Base-by-base conservation (phyloP, 2,329 filamentous ascomycete genomes). In the Arachnomyces sp. region DNA sequence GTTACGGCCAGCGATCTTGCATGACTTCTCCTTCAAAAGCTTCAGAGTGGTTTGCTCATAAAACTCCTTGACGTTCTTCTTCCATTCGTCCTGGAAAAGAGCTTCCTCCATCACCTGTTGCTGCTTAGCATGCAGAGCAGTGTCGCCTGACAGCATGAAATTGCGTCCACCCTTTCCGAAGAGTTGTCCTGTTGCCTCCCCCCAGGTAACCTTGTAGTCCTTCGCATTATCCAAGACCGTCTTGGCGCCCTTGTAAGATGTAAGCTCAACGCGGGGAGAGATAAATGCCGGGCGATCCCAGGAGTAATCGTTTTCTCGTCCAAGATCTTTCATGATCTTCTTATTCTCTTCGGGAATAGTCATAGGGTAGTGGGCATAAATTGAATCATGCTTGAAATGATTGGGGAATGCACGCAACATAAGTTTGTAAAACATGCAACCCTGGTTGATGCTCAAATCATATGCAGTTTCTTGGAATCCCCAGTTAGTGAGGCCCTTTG, bases 401-500 rank as follows among this genome's bases (percentile, higher is more conserved):
- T 84, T 74, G 1, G 86, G 87, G 69, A 93, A 87, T 0, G 85
- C 84, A 4, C 82, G 76, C 28, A 86, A 69, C 57, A 89, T 82
- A 28, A 93, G 73, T 68, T 92, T 93, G 70, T 89, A 88, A 62
- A 90, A 85, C 9, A 88, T 78, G 50, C 83, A 87, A 34, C 87
- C 86, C 55, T 92, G 81, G 61, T 92, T 84, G 48, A 90, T 64
- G 43, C 74, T 77, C 15, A 80, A 64, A 50, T 93, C 84, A 41
- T 82, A 86, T 14, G 84, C 73, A 3, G 77, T 82, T 56, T 87
- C 82, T 40, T 78, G 77, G 66, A 77, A 90, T 14, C 86, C 86
- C 86, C 86, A 94, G 63, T 86, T 88, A 1, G 86, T 93, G 34
- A 93, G 63, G 50, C 80, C 78, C 7, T 78, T 75, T 0, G 86